Evolutionary conservation across 768 basidiomycete genomes (phyloP).

Genomic region (Suillus cothurnatus): DNA sequence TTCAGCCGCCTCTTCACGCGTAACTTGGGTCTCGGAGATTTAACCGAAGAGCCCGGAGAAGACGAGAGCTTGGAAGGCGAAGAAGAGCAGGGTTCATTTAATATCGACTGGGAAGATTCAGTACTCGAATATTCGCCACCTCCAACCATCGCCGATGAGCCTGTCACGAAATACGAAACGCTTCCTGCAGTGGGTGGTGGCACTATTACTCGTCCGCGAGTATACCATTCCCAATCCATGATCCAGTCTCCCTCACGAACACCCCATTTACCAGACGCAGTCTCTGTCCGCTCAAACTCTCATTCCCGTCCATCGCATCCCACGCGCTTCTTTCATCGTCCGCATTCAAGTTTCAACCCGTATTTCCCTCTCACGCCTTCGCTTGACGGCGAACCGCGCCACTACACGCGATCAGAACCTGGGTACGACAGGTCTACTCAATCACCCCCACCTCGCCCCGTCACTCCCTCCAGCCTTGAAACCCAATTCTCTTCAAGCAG

Average conservation of each 20-base stretch:
- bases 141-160: conserved; percentile 44
- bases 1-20: conserved; percentile 75
- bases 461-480: conserved; percentile 53
- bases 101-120: conserved; percentile 72
- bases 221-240: conserved; percentile 84
- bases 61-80: conserved; percentile 48
- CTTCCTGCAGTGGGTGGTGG: conserved; percentile 94
- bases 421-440: conserved; percentile 20
- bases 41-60: conserved; percentile 64
- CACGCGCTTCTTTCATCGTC: conserved; percentile 16
- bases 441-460: conserved; percentile 36
- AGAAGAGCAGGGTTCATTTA: conserved; percentile 49
- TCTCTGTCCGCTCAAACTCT: conserved; percentile 19
- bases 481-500: conserved; percentile 50
- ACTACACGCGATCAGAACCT: conserved; percentile 21
- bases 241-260: conserved; percentile 49
- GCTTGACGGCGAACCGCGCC: conserved; percentile 4
- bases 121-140: conserved; percentile 48
- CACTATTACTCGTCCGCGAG: conserved; percentile 78
- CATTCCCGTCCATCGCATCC: not conserved
- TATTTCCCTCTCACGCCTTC: conserved; percentile 14
- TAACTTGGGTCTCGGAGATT: conserved; percentile 73
- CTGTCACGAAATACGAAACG: conserved; percentile 74
- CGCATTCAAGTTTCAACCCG: conserved; percentile 27
- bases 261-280: conserved; percentile 45